A percentile compares a stretch with the other conserved stretches of the same genome.
These are phyloP conservation scores for Chlamydomonas sphaeroides DNA, from an alignment of 139 green algal species.

Conservation along the genomic window DNA sequence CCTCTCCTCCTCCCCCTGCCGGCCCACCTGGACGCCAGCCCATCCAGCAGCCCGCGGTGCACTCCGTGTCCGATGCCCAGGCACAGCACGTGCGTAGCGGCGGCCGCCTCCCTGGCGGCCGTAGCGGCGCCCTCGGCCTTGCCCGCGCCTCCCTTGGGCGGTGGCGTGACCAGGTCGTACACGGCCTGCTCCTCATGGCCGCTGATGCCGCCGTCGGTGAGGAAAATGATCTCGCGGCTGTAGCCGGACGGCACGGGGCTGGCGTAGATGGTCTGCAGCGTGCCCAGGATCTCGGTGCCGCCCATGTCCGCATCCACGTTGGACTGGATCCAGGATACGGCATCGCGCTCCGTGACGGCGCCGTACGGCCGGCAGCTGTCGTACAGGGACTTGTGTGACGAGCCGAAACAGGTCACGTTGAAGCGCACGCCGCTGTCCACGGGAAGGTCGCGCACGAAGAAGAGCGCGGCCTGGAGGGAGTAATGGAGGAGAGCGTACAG, in stretches of 20 bases:
- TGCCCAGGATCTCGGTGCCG: conserved; percentile 50
- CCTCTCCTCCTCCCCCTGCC: no score
- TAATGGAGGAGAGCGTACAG: not conserved
- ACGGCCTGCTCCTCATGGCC: conserved; percentile 28
- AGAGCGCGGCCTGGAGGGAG: conserved; percentile 41
- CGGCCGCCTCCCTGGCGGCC: no score
- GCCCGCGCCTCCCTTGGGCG: not conserved
- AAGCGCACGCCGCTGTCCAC: conserved; percentile 23
- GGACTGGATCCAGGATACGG: conserved; percentile 43
- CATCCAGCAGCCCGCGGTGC: conserved; percentile 54
- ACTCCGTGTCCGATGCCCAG: conserved; percentile 58
- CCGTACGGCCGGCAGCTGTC: conserved; percentile 22
- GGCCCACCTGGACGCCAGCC: conserved; percentile 7
- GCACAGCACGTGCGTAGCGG: conserved; percentile 24
- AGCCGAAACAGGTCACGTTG: conserved; percentile 48
- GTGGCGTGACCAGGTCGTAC: conserved; percentile 3
- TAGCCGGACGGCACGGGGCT: conserved; percentile 9
- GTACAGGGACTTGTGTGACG: conserved; percentile 31
- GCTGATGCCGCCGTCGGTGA: conserved; percentile 56
- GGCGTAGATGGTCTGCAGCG: conserved; percentile 38
- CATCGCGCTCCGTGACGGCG: not conserved
- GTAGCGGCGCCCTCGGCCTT: no score
- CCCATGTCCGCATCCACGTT: conserved; percentile 45
- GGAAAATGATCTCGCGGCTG: conserved; percentile 49
- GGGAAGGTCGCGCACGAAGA: conserved; percentile 56